Base-by-base conservation (phyloP, 2,329 filamentous ascomycete genomes). In the Onygena corvina region DNA sequence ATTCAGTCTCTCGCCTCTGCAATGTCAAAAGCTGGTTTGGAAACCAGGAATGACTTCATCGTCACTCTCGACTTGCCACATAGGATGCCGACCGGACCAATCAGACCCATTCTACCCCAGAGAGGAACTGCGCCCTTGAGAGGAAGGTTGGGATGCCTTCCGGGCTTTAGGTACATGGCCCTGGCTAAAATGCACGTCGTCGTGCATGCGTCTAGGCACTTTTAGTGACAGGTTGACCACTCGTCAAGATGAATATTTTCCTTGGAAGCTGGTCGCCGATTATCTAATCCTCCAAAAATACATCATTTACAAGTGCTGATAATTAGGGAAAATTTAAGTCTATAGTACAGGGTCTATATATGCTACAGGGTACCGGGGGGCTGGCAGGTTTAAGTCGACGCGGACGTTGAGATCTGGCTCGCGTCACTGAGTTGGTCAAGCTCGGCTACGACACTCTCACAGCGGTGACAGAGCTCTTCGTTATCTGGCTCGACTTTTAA, bases 391-490 rank as follows among this genome's bases (percentile, higher is more conserved):
- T n/a, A 46, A 16, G n/a, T 38, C 7, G 35, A 2, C n/a, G 20
- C 35, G 12, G 18, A 21, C 18, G 42, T 4, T 18, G 42, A n/a
- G 18, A 14, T 12, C 33, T 20, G 14, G 27, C 18, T 16, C n/a
- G 14, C 20, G 20, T 46, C 42, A 14, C 27, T 33, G 23, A 12
- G 35, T 23, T 40, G 38, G 49, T 61, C 57, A n/a, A 67, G 50
- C 34, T 67, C 63, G 21, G 59, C 59, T 12, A 90, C 75, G 30
- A 83, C 77, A 9, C 78, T 75, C 25, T 81, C 79, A 63, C 90
- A 96, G 60, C 87, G 73, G 45, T 65, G 67, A 65, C 90, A 96
- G 14, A 94, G 68, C 33, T 70, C 64, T 14, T 84, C 79, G 57
- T 82, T 74, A n/a, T 57, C 54, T 46, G 55, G 47, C 3, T 57